Evolutionary conservation across 2,329 filamentous ascomycete genomes (phyloP).

Genomic region (Fusarium sp.): DNA sequence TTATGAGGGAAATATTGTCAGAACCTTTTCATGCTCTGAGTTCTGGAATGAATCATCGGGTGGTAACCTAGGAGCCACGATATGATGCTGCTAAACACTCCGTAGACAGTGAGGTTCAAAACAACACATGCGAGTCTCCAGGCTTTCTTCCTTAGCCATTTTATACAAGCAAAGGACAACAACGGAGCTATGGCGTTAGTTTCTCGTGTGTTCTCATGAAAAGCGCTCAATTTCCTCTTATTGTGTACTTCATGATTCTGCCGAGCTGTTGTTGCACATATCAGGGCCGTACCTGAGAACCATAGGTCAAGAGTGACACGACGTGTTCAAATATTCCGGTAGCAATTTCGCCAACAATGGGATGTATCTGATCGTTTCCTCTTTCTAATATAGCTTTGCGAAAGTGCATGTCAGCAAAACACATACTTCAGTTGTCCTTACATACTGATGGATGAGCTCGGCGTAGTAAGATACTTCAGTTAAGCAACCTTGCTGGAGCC

Average conservation of each 20-base stretch:
- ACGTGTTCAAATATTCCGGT: not conserved
- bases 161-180: not conserved
- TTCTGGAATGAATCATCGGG: not conserved
- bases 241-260: not conserved
- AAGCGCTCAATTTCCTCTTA: not conserved
- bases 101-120: not conserved
- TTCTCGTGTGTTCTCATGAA: not conserved
- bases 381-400: not conserved
- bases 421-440: not conserved
- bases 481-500: not conserved
- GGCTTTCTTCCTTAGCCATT: not conserved
- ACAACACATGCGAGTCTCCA: not conserved
- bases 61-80: not conserved
- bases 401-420: not conserved
- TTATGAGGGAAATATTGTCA: conserved; percentile 2
- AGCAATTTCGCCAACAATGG: not conserved
- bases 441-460: not conserved
- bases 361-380: not conserved
- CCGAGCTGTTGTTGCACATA: not conserved
- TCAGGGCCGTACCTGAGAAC: not conserved
- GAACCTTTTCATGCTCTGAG: not conserved
- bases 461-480: not conserved
- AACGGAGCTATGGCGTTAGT: not conserved
- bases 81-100: not conserved
- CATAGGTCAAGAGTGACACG: not conserved